phyloP scores from a whole-genome alignment of 129 eudicot species.

The Tagetes erecta region DNA sequence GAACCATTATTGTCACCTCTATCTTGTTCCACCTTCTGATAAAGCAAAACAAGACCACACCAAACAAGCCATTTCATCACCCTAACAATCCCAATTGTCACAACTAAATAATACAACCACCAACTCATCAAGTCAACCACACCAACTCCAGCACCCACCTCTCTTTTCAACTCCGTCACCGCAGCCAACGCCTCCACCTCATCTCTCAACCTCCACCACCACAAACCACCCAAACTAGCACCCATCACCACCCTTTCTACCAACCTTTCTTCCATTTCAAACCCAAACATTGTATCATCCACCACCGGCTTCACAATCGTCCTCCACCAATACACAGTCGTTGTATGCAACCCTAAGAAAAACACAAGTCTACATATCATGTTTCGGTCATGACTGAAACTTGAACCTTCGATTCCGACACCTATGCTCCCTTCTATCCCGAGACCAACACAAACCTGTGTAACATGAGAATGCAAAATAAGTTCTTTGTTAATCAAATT shows the following conservation, averaged over 20 bases:
- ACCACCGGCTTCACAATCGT: slow-evolving; percentile 83
- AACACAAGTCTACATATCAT: slow-evolving; percentile 47
- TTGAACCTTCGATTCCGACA: slow-evolving; percentile 59
- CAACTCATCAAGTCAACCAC: slow-evolving; percentile 64
- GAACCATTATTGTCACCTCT: slow-evolving; percentile 25
- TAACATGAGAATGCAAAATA: too few species aligned
- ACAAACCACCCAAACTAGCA: slow-evolving; percentile 57
- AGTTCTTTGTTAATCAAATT: too few species aligned
- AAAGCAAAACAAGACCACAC: slow-evolving; percentile 42
- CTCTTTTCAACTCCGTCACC: slow-evolving; percentile 61
- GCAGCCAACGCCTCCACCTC: slow-evolving; percentile 84
- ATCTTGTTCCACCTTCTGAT: slow-evolving; percentile 32
- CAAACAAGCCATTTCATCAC: slow-evolving; percentile 58
- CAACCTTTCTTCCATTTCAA: slow-evolving; percentile 56
- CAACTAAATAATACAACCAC: slow-evolving; percentile 84
- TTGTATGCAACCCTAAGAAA: slow-evolving; percentile 76
- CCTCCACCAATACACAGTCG: slow-evolving; percentile 66
- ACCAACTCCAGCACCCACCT: slow-evolving; percentile 38
- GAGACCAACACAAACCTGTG: slow-evolving; percentile 53
- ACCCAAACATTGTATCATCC: slow-evolving; percentile 74
- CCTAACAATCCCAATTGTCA: slow-evolving; percentile 66
- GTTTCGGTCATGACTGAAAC: slow-evolving; percentile 50
- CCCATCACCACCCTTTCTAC: slow-evolving; percentile 72
- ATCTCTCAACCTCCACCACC: slow-evolving; percentile 94
- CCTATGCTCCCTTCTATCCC: slow-evolving; percentile 89